Evolutionary conservation across 306 rosid species (phyloP).

Genomic region (Nissolia schottii): DNA sequence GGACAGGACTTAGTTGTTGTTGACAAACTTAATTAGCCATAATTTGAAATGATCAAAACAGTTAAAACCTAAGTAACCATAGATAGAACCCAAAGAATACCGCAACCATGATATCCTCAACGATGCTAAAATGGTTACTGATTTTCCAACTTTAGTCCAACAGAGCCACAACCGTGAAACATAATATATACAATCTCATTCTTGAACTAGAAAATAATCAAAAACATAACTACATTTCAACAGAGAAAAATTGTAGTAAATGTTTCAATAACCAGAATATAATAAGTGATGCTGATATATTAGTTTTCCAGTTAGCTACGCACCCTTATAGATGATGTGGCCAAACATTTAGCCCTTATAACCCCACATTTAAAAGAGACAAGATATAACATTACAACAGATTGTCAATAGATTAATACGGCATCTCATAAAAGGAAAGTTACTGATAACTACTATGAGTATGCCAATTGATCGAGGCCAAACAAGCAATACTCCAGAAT

Average conservation of each 20-base stretch:
- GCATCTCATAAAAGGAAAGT: background rate
- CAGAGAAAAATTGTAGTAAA: background rate
- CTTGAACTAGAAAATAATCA: background rate
- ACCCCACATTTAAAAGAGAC: background rate
- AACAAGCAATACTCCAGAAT: background rate
- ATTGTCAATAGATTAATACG: background rate
- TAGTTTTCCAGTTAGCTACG: background rate
- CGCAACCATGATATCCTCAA: background rate
- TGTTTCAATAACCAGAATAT: background rate
- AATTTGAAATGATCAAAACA: background rate
- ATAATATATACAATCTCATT: background rate
- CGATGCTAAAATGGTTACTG: background rate
- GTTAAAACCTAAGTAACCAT: background rate
- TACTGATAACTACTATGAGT: background rate
- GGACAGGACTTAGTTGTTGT: too few relatives aligned
- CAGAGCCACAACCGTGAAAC: background rate
- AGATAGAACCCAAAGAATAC: background rate
- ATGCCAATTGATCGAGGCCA: background rate
- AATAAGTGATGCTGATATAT: conserved; percentile 2
- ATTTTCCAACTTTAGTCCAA: background rate
- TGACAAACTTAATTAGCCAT: background rate
- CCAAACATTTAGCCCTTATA: conserved; percentile 1
- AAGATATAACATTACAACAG: background rate
- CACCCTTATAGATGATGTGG: background rate
- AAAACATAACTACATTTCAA: background rate